These are phyloP conservation scores for Phialocephala sp. DNA, from an alignment of 2,329 filamentous ascomycete species.

Conservation along the genomic window DNA sequence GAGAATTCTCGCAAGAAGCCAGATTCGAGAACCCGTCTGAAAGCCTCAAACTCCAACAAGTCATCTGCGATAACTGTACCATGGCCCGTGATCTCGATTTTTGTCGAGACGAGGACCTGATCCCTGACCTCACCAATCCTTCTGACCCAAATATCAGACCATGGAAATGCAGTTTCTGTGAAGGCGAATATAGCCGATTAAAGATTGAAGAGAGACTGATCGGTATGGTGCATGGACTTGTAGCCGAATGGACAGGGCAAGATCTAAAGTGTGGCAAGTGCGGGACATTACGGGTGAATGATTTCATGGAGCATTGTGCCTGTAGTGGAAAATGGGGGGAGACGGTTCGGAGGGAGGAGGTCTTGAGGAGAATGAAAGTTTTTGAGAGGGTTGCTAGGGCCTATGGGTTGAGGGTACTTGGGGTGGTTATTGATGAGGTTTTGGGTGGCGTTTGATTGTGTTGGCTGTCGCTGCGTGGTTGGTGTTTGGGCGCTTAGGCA, in stretches of 20 bases:
- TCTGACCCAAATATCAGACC: constrained; percentile 44
- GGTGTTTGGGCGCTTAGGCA: constrained; percentile 2
- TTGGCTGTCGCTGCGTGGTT: background rate
- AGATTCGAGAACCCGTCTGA: constrained; percentile 85
- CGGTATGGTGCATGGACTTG: constrained; percentile 72
- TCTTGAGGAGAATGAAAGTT: constrained; percentile 69
- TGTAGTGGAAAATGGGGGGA: constrained; percentile 87
- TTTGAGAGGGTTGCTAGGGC: constrained; percentile 76
- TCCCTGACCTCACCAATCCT: constrained; percentile 51
- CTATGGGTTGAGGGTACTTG: constrained; percentile 83
- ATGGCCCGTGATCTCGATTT: constrained; percentile 88
- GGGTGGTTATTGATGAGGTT: constrained; percentile 72
- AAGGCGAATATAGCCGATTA: constrained; percentile 76
- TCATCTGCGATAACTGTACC: constrained; percentile 91
- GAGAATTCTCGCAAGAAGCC: constrained; percentile 90
- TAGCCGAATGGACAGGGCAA: constrained; percentile 85
- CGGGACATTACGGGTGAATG: constrained; percentile 79
- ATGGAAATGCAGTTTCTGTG: constrained; percentile 82
- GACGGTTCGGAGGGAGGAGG: constrained; percentile 69
- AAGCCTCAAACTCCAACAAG: constrained; percentile 72
- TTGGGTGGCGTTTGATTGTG: constrained; percentile 50
- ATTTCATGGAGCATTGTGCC: constrained; percentile 95
- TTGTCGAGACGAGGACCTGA: constrained; percentile 84
- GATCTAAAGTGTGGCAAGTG: constrained; percentile 81
- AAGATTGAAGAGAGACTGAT: constrained; percentile 85